Base-by-base conservation (phyloP, 2,329 filamentous ascomycete genomes). In the Shiraia bambusicola region DNA sequence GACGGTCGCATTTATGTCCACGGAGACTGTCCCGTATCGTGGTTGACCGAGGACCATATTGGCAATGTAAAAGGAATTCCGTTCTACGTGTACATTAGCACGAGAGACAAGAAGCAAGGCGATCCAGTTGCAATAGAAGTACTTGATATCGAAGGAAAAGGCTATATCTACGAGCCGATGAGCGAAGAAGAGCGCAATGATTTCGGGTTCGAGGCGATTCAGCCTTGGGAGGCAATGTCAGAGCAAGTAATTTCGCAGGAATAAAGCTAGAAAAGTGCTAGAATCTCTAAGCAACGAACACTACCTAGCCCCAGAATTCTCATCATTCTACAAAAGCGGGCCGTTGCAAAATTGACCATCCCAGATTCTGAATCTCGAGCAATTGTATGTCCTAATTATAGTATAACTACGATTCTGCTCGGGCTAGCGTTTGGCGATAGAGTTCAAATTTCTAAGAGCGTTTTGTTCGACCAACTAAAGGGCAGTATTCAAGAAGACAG, bases 71-170 rank as follows among this genome's bases (percentile, higher is more conserved):
- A 16, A 28, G 40, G 28, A 3, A 14, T 43, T 11, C 40, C 34
- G 1, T 43, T 43, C 15, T 37, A 28, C 25, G 40, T 43, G 22
- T 24, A 37, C 13, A 37, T 38, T 3, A 37, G 33, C 28, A 43
- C 40, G 11, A 43, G 33, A 19, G 29, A 43, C 26, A 43, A 43
- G 28, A 28, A 22, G 8, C 15, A 3, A 27, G 31, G 19, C 14
- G 16, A 11, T 3, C 24, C 34, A 15, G 29, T 34, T 12, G 28
- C 15, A 3, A 38, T 38, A 28, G 28, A 38, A 12, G 19, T 43
- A 11, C 30, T 43, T 22, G 34, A 43, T 16, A 38, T 43, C 24
- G 40, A 33, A 16, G 40, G 34, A 4, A 37, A 43, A 29, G 40
- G 40, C 8, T 43, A 37, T 25, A 37, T 43, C 17, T 29, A 37